Percentiles rank a stretch among this genome's conserved stretches.
Conservation (phyloP, 257 asterid species). For the Vinca minor region DNA sequence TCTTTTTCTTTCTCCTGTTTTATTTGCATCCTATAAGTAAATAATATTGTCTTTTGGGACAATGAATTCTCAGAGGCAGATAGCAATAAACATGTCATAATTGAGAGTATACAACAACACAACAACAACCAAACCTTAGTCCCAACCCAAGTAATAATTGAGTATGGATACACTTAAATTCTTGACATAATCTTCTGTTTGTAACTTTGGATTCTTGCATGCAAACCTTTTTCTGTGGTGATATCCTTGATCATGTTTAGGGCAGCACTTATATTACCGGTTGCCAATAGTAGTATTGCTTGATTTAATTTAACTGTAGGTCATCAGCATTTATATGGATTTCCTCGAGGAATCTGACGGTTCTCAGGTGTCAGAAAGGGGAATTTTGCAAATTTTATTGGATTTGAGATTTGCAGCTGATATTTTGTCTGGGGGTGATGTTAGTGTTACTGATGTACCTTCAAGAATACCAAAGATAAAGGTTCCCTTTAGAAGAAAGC, state of each 20-base stretch:
- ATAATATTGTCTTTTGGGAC: not conserved
- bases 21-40: not conserved
- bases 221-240: not conserved
- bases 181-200: not conserved
- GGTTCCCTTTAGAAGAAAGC: conserved; percentile 68
- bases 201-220: not conserved
- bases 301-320: conserved; percentile 29
- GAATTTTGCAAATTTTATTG: conserved; percentile 74
- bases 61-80: not conserved
- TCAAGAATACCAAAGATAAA: conserved; percentile 39
- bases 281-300: conserved; percentile 6
- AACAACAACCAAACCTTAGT: too few relatives aligned
- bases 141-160: too few relatives aligned
- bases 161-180: not conserved
- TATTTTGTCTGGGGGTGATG: conserved; percentile 69
- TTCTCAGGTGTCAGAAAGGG: conserved; percentile 72
- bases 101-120: too few relatives aligned
- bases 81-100: too few relatives aligned
- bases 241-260: conserved; percentile 2
- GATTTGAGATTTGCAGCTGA: conserved; percentile 84
- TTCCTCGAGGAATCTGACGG: conserved; percentile 53
- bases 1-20: too few relatives aligned
- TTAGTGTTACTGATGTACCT: conserved; percentile 39
- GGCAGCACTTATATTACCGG: not conserved
- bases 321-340: conserved; percentile 58